Evolutionary conservation across 768 basidiomycete genomes (phyloP).

Genomic region (Tulasnella calospora): DNA sequence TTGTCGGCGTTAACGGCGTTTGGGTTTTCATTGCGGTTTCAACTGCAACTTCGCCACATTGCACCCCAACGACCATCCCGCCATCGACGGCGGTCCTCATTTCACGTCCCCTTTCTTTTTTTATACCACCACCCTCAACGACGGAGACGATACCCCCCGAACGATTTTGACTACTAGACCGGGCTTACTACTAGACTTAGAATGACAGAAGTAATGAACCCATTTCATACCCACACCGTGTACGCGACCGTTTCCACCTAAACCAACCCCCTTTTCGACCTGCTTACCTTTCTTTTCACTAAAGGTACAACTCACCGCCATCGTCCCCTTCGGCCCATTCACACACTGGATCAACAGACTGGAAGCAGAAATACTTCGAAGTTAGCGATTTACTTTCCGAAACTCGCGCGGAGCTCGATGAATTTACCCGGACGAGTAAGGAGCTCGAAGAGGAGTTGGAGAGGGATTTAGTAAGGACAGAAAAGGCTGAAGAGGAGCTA

Average conservation of each 20-base stretch:
- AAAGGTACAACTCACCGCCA: constrained; percentile 20
- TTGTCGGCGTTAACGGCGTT: not conserved
- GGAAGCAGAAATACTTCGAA: constrained; percentile 33
- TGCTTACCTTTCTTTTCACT: constrained; percentile 10
- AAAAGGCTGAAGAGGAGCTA: constrained; percentile 77
- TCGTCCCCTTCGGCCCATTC: constrained; percentile 20
- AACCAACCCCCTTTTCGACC: not conserved
- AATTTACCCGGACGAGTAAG: constrained; percentile 81
- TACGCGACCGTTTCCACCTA: constrained; percentile 8
- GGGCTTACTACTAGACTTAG: constrained; percentile 13
- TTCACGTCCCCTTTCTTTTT: not conserved
- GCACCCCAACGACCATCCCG: constrained; percentile 9
- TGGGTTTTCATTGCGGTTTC: not conserved
- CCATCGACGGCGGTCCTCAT: not conserved
- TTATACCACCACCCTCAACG: constrained; percentile 2
- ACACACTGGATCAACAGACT: constrained; percentile 30
- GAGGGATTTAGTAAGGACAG: constrained; percentile 80
- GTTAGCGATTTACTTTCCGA: constrained; percentile 76
- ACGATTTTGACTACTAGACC: constrained; percentile 9
- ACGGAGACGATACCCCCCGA: constrained; percentile 7
- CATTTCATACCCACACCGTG: constrained; percentile 24
- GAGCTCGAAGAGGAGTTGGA: constrained; percentile 92
- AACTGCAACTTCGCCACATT: constrained; percentile 3
- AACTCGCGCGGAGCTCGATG: constrained; percentile 78
- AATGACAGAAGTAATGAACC: constrained; percentile 24